Evolutionary conservation across 495 filamentous ascomycete species (phyloP), one percentile per base, ranked within the genome.

Genomic region (Penicillium steckii): DNA sequence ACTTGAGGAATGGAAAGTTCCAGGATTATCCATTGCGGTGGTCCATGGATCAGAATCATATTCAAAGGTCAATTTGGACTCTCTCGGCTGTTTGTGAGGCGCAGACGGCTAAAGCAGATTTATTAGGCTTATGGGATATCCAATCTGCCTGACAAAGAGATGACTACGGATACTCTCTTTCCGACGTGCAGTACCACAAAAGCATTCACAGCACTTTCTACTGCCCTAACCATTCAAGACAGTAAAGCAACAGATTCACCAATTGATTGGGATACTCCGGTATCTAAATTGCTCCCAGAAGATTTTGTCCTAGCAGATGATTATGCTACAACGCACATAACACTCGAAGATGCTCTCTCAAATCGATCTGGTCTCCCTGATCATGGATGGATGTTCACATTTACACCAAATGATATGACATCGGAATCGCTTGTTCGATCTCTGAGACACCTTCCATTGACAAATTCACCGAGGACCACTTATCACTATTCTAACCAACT

Each of bases 401-500:
- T 35, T 6, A 48, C 45, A 0, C 10, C 18, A 2, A 45, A 54
- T 12, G 42, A 50, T n/a, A 44, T 51, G 5, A 54, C 44, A 0
- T 32, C 53, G 3, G 59, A 27, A 21, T 59, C 59, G 0, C 43
- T 65, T 0, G 69, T 72, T 8, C 60, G 76, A 4, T 59, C 54
- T 10, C 41, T 80, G 27, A 53, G 73, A 23, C 51, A 75, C 52
- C 37, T 79, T 27, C 71, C 71, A 1, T 46, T 75, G 37, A 69
- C 64, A 0, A 48, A 50, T 12, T 61, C 68, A 25, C 69, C 69
- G 13, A 64, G 75, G 3, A 69, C 62, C 5, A 55, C 10, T 13
- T 81, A 60, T 30, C 64, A 73, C 29, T 83, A 83, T 52, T 78
- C 69, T 56, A 83, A 83, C 35, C 55, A 73, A 45, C 76, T 78